Conservation (phyloP, 805 yeast species). For the Candida morakotiae region DNA sequence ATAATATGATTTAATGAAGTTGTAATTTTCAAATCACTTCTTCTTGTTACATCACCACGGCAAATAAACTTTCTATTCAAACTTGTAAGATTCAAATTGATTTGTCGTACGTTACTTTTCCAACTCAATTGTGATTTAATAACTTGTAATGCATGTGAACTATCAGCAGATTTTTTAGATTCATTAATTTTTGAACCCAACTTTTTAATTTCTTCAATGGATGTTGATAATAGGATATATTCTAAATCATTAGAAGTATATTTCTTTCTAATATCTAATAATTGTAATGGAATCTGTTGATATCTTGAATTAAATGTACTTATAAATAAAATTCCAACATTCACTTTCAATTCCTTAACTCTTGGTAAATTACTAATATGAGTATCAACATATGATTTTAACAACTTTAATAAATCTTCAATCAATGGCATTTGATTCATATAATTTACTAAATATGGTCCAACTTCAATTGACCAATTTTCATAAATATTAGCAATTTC, state of each 20-base stretch:
- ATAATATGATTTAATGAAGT: conserved; percentile 50
- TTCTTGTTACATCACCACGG: conserved; percentile 55
- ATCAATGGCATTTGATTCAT: conserved; percentile 60
- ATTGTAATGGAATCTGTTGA: conserved; percentile 56
- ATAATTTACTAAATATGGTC: conserved; percentile 50
- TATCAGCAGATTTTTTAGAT: conserved; percentile 58
- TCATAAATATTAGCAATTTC: conserved; percentile 57
- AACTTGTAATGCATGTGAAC: conserved; percentile 48
- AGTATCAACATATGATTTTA: conserved; percentile 56
- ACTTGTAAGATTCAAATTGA: conserved; percentile 50
- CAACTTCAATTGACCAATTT: conserved; percentile 61
- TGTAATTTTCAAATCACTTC: conserved; percentile 63
- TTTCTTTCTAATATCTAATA: conserved; percentile 51
- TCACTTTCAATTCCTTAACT: conserved; percentile 41
- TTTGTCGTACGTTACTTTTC: conserved; percentile 41
- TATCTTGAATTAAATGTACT: conserved; percentile 43
- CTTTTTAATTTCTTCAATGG: conserved; percentile 50
- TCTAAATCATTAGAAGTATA: conserved; percentile 46
- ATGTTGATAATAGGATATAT: conserved; percentile 45
- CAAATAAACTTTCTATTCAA: conserved; percentile 52
- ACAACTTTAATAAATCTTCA: conserved; percentile 49
- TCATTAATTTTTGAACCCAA: conserved; percentile 60
- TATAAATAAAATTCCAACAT: conserved; percentile 35
- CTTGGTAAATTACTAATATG: conserved; percentile 49
- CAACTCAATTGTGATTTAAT: conserved; percentile 53